Evolutionary conservation across 176 grass and related monocot genomes (phyloP), one percentile per base, ranked within the genome.

Genomic region (Musa acuminata): DNA sequence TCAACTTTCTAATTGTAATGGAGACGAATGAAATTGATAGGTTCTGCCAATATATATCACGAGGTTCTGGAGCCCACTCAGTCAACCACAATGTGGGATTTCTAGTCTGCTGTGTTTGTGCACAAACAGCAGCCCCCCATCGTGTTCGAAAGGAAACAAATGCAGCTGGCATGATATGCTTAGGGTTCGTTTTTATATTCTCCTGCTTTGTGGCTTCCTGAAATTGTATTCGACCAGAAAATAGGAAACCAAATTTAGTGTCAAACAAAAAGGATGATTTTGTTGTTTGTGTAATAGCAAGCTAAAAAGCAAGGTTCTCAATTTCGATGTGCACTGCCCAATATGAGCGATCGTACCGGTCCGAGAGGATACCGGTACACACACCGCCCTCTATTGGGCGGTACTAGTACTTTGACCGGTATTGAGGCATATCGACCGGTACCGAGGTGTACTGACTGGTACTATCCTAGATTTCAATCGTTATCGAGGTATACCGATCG

Each of bases 21-120:
- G 72, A 79, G 76, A 99, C 86, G 72, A 99, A 87, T 62, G 96
- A 91, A 80, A 99, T 95, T 22, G 88, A 84, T 54, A 99, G 64
- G 77, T 95, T 99, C 69, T 88, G 57, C 96, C 96, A 99, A 64
- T 95, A 99, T 12, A 99, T 76, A 55, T 99, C 91, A 23, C 91
- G 83, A 80, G 96, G 96, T 83, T 99, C 91, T 53, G 91, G 91
- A 82, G 96, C 96, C 96, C 91, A 91, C 58, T 94, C 91, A n/a
- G 88, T 92, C 73, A 99, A 80, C 96, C 96, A 99, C 67, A 84
- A 51, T 10, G 96, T 95, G 20, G 88, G 96, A 75, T 99, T 89
- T 55, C 91, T 84, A 72, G 96, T 91, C 80, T 99, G 96, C 43
- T 99, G 96, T 79, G 96, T 99, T 79, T 99, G 96, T 78, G 96